These are phyloP conservation scores for Plantago major DNA, from an alignment of 257 asterid species.

Conservation along the genomic window DNA sequence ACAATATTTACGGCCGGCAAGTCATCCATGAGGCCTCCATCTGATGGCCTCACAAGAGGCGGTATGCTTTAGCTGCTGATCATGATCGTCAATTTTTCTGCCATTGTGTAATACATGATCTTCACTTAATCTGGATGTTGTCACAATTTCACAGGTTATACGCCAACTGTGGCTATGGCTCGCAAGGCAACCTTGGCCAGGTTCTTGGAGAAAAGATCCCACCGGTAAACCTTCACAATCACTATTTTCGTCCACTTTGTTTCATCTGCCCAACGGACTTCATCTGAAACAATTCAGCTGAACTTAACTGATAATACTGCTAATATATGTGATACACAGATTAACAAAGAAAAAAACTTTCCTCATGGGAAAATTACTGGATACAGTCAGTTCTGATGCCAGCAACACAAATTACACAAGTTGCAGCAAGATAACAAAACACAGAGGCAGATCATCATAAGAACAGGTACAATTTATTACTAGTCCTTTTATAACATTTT, in stretches of 20 bases:
- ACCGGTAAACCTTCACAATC: constrained; percentile 25
- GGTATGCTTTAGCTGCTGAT: neutral
- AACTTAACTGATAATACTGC: neutral
- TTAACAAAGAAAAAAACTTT: too few relatives aligned
- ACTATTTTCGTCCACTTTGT: too few relatives aligned
- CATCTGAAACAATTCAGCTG: neutral
- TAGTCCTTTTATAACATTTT: too few relatives aligned
- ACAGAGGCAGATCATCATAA: too few relatives aligned
- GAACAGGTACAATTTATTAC: too few relatives aligned
- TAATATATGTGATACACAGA: too few relatives aligned
- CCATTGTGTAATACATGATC: neutral
- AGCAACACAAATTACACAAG: too few relatives aligned
- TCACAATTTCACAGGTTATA: constrained; percentile 10
- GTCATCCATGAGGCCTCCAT: constrained; percentile 16
- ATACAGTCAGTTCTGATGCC: too few relatives aligned
- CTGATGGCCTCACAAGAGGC: constrained; percentile 18
- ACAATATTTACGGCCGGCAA: constrained; percentile 9
- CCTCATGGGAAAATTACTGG: too few relatives aligned
- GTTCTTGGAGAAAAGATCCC: constrained; percentile 52
- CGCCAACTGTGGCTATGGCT: constrained; percentile 55
- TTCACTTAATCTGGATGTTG: neutral
- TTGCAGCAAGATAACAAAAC: too few relatives aligned
- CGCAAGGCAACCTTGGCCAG: constrained; percentile 57
- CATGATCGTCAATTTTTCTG: neutral
- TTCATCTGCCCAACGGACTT: too few relatives aligned